Conservation (phyloP, 768 basidiomycete species). For the Tricholoma sp. region DNA sequence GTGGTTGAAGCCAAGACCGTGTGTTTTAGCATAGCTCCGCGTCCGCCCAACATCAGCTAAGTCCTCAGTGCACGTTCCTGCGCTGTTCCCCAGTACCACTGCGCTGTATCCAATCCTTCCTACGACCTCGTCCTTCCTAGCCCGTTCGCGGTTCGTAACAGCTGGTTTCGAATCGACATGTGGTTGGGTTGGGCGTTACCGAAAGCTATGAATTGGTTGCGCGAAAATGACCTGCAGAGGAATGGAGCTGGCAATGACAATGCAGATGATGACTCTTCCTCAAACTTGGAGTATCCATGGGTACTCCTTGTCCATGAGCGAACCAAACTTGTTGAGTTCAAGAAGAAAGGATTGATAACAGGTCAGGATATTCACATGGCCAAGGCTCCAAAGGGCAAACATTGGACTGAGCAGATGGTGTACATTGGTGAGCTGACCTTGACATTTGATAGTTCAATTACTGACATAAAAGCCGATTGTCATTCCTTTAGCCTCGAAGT, state of each 20-base stretch:
- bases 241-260: neutral
- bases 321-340: neutral
- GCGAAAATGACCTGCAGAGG: neutral
- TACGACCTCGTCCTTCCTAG: no score
- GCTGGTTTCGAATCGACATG: no score
- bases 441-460: neutral
- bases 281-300: neutral
- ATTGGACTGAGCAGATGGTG: neutral
- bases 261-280: neutral
- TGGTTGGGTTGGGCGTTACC: neutral
- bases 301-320: neutral
- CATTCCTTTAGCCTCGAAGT: neutral
- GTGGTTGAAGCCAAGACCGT: no score
- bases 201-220: neutral
- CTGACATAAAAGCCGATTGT: neutral
- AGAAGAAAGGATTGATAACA: neutral
- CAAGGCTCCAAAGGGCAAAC: neutral
- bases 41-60: no score
- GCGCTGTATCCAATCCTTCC: no score
- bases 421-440: neutral
- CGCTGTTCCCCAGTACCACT: no score
- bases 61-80: no score
- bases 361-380: neutral
- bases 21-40: no score
- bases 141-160: no score